Evolutionary conservation across 805 yeast genomes (phyloP).

Genomic region (Priceomyces melissophilus): DNA sequence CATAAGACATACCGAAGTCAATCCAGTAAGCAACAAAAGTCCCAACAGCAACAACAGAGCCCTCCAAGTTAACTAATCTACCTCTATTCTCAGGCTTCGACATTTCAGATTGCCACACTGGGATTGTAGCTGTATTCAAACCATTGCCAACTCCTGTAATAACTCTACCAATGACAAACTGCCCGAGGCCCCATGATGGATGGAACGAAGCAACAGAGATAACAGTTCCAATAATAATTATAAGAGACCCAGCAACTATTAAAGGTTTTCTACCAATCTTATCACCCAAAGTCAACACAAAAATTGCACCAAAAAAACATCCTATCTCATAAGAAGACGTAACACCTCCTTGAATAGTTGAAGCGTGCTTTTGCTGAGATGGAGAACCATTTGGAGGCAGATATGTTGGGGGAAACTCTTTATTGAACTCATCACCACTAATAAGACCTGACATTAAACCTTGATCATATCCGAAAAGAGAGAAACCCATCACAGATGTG

Average conservation of each 20-base stretch:
- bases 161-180: conserved; percentile 60
- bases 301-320: conserved; percentile 44
- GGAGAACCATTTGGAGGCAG: too few relatives aligned
- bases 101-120: conserved; percentile 47
- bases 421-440: conserved; percentile 34
- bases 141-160: conserved; percentile 45
- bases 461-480: conserved; percentile 35
- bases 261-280: conserved; percentile 41
- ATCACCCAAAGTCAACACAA: conserved; percentile 39
- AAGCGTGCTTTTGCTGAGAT: conserved; percentile 27
- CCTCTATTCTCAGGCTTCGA: conserved; percentile 43
- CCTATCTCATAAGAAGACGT: conserved; percentile 67
- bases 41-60: conserved; percentile 62
- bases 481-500: conserved; percentile 28
- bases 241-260: conserved; percentile 33
- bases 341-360: conserved; percentile 63
- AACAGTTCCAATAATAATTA: conserved; percentile 39
- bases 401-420: conserved; percentile 38
- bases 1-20: conserved; percentile 63
- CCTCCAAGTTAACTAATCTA: conserved; percentile 39
- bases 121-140: conserved; percentile 41
- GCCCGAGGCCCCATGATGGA: conserved; percentile 56
- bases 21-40: conserved; percentile 68
- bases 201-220: conserved; percentile 35
- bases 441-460: conserved; percentile 45